phyloP scores from a whole-genome alignment of 257 asterid genomes.

The Solanum rostratum region DNA sequence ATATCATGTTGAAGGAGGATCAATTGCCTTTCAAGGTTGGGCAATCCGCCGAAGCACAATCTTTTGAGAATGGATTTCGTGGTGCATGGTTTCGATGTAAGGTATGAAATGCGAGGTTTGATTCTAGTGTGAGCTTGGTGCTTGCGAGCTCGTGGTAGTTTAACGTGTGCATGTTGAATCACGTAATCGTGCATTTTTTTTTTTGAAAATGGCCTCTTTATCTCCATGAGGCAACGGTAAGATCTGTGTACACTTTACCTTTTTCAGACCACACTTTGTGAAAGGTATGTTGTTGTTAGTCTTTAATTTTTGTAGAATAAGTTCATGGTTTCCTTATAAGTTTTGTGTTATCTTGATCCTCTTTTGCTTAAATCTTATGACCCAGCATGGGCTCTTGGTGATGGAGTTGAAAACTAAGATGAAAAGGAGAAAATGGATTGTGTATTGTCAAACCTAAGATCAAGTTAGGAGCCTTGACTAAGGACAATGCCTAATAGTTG shows the following conservation, averaged over 20 bases:
- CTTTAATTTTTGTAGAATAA: neutral
- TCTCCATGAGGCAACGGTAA: too few species aligned
- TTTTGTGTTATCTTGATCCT: neutral
- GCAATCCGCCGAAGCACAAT: constrained; percentile 10
- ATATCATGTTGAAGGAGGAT: neutral
- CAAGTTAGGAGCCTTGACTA: neutral
- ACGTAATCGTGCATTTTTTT: neutral
- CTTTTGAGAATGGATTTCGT: constrained; percentile 10
- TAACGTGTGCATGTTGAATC: neutral
- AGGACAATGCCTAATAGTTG: neutral
- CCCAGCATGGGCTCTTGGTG: neutral
- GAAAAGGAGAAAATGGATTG: neutral
- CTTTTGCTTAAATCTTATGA: neutral
- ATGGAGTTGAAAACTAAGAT: neutral
- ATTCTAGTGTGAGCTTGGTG: neutral
- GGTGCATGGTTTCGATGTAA: constrained; percentile 23
- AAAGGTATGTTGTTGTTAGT: neutral
- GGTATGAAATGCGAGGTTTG: neutral
- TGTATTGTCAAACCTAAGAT: neutral
- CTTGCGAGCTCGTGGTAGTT: neutral
- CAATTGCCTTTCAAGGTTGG: constrained; percentile 9
- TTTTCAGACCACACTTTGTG: too few species aligned
- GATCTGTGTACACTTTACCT: too few species aligned
- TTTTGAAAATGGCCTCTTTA: too few species aligned
- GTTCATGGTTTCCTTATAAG: neutral